Percentiles rank a stretch among this genome's conserved stretches.
These are phyloP conservation scores for Boletus semigastroideus DNA, from an alignment of 1,284 basidiomycete species.

Conservation along the genomic window DNA sequence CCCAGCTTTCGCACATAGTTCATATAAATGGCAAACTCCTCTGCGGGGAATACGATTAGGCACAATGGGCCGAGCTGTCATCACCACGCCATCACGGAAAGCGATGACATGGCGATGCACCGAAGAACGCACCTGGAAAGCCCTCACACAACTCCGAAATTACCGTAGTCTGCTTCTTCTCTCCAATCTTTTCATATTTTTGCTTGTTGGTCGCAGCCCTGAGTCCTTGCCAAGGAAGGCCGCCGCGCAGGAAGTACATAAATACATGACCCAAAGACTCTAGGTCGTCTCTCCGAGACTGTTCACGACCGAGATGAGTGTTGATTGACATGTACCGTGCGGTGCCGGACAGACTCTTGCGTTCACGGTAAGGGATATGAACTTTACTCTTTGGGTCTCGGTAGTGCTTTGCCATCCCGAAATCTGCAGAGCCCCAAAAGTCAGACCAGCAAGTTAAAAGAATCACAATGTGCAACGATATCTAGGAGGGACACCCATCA, in stretches of 20 bases:
- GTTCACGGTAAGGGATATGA: constrained; percentile 98
- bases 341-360: constrained; percentile 96
- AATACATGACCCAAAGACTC: constrained; percentile 97
- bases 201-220: constrained; percentile 97
- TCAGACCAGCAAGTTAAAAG: constrained; percentile 12
- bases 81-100: background rate
- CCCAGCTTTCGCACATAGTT: constrained; percentile 96
- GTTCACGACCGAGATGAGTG: constrained; percentile 92
- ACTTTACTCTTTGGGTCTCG: constrained; percentile 97
- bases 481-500: constrained; percentile 5
- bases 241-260: constrained; percentile 96
- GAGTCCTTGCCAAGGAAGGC: constrained; percentile 93
- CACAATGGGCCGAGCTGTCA: background rate
- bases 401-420: constrained; percentile 99
- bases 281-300: constrained; percentile 89
- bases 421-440: constrained; percentile 54
- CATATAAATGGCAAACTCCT: constrained; percentile 97
- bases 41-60: constrained; percentile 40
- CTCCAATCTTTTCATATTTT: constrained; percentile 97
- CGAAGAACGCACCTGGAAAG: constrained; percentile 78
- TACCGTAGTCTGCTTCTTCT: constrained; percentile 94
- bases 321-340: constrained; percentile 99
- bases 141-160: constrained; percentile 95
- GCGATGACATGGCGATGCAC: background rate
- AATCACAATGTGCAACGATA: constrained; percentile 2